These are phyloP conservation scores for Termitomyces sp. DNA, from an alignment of 768 basidiomycete genomes.

Conservation along the genomic window DNA sequence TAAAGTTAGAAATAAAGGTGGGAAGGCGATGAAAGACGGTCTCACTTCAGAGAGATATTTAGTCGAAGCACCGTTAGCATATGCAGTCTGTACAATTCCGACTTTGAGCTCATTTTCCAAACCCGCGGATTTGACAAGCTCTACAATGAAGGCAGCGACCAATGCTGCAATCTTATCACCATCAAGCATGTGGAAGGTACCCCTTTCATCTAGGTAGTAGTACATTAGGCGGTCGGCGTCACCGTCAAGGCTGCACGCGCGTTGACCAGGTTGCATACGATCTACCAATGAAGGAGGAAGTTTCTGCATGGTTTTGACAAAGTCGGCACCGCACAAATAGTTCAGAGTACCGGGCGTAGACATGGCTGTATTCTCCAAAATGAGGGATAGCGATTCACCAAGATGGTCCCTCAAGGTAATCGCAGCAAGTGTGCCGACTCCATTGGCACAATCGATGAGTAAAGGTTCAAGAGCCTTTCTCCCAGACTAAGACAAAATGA, in stretches of 20 bases:
- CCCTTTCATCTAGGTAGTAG: slow-evolving; percentile 78
- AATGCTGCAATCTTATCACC: slow-evolving; percentile 97
- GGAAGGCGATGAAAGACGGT: slow-evolving; percentile 1
- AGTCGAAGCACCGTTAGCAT: slow-evolving; percentile 96
- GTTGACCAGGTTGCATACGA: slow-evolving; percentile 60
- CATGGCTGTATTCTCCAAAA: slow-evolving; percentile 64
- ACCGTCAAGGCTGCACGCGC: slow-evolving; percentile 92
- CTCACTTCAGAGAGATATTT: slow-evolving; percentile 81
- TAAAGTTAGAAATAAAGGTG: neutral
- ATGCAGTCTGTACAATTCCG: slow-evolving; percentile 97
- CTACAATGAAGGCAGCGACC: slow-evolving; percentile 89
- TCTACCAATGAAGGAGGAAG: slow-evolving; percentile 72
- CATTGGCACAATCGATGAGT: slow-evolving; percentile 97
- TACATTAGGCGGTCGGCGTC: slow-evolving; percentile 98
- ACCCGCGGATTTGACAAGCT: slow-evolving; percentile 81
- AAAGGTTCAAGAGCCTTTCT: slow-evolving; percentile 53
- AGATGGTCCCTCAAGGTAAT: slow-evolving; percentile 55
- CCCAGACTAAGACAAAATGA: slow-evolving; percentile 39
- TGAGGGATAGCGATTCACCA: slow-evolving; percentile 52
- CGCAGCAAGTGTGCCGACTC: slow-evolving; percentile 81
- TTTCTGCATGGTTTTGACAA: slow-evolving; percentile 88
- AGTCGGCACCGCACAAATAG: slow-evolving; percentile 89
- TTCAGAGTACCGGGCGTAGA: slow-evolving; percentile 73
- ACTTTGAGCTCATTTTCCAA: slow-evolving; percentile 74
- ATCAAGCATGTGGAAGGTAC: slow-evolving; percentile 86